These are phyloP conservation scores for Fraxinus ornus DNA, from an alignment of 305 asterid species.

Conservation along the genomic window DNA sequence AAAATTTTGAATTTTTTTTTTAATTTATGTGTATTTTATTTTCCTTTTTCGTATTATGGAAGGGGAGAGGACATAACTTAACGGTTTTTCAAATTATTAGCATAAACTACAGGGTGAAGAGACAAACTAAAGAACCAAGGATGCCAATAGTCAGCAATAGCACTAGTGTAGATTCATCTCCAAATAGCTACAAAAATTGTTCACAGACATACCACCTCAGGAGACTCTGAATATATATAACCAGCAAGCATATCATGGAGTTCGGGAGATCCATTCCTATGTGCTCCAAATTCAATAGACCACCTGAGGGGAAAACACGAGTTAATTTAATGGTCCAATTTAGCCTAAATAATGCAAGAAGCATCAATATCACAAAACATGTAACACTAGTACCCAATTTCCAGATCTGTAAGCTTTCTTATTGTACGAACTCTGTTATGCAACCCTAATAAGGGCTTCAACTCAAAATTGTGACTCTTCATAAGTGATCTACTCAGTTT, in stretches of 20 bases:
- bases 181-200: slow-evolving; percentile 17
- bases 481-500: not conserved
- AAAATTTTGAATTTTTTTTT: not conserved
- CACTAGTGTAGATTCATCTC: not conserved
- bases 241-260: slow-evolving; percentile 92
- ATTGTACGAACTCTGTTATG: not conserved
- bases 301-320: slow-evolving; percentile 49
- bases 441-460: not conserved
- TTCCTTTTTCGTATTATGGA: not conserved
- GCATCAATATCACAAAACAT: slow-evolving; percentile 10
- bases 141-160: not conserved
- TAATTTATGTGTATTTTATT: too few relatives aligned
- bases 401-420: not conserved
- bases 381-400: slow-evolving; percentile 4
- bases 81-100: not conserved
- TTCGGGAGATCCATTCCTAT: slow-evolving; percentile 78
- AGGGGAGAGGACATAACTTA: not conserved
- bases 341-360: not conserved
- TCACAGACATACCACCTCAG: slow-evolving; percentile 66
- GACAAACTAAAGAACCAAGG: not conserved
- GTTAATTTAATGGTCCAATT: slow-evolving; percentile 13
- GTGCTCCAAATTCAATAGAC: slow-evolving; percentile 83
- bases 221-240: slow-evolving; percentile 76
- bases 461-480: not conserved
- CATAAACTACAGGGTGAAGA: slow-evolving; percentile 1